A percentile compares a stretch with the other conserved stretches of the same genome.
These are phyloP conservation scores for Lunasporangiospora selenospora DNA, from an alignment of 192 early-diverging fungal genomes.

Conservation along the genomic window DNA sequence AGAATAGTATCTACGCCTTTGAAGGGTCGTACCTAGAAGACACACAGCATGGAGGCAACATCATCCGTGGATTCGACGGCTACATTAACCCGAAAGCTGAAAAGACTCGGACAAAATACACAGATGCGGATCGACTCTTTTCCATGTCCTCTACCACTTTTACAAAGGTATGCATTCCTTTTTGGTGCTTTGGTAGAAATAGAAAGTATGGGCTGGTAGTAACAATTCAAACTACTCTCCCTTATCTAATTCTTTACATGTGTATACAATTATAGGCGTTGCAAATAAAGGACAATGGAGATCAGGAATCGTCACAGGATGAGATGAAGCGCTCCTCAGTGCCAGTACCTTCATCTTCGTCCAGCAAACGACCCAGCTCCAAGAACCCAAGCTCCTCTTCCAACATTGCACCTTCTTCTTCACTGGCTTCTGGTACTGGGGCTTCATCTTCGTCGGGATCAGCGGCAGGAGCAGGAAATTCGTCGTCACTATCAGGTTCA, in stretches of 20 bases:
- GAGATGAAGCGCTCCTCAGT: conserved; percentile 31
- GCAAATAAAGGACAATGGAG: conserved; percentile 40
- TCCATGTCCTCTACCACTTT: conserved; percentile 66
- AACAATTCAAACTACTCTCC: not conserved
- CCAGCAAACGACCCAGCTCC: conserved; percentile 19
- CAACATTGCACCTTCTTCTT: not conserved
- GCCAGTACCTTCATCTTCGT: conserved; percentile 5
- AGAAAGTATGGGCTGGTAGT: not conserved
- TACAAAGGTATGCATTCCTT: conserved; percentile 19
- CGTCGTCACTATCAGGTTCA: not conserved
- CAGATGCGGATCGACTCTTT: conserved; percentile 84
- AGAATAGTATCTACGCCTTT: conserved; percentile 83
- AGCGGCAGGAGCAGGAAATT: no score
- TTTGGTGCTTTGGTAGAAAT: not conserved
- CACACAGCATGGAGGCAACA: conserved; percentile 83
- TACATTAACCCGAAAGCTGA: conserved; percentile 72
- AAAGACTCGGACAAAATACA: conserved; percentile 71
- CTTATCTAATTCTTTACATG: not conserved
- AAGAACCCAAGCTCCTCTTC: conserved; percentile 23
- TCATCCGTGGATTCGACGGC: conserved; percentile 89
- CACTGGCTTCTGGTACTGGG: no score
- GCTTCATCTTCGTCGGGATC: no score
- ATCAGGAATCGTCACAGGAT: conserved; percentile 43
- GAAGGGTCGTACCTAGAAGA: conserved; percentile 93
- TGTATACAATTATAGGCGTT: conserved; percentile 15